These are phyloP conservation scores for Phytophthora fragariaefolia DNA, from an alignment of 352 stramenopile genomes.

Conservation along the genomic window DNA sequence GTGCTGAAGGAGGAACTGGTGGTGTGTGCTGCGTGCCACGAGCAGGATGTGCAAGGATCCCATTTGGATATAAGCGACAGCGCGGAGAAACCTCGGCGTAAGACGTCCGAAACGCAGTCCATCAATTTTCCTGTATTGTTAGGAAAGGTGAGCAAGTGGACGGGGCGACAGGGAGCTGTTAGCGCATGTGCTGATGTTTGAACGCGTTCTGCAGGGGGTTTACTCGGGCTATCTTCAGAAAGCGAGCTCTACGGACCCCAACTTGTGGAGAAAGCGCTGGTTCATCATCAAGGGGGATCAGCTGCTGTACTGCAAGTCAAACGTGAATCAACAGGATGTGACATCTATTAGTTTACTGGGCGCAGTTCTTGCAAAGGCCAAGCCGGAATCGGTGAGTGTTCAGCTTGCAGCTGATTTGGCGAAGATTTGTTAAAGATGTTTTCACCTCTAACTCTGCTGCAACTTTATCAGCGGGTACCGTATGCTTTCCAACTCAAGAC, in stretches of 20 bases:
- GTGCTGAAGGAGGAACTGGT: slow-evolving; percentile 10
- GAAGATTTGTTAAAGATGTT: neutral
- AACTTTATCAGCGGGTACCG: slow-evolving; percentile 53
- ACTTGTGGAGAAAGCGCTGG: slow-evolving; percentile 85
- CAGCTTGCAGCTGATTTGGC: neutral
- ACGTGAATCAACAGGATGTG: slow-evolving; percentile 83
- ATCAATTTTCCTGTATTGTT: slow-evolving; percentile 76
- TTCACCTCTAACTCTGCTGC: slow-evolving; percentile 6
- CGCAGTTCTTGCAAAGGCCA: slow-evolving; percentile 74
- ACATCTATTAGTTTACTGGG: slow-evolving; percentile 83
- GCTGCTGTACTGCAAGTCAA: slow-evolving; percentile 86
- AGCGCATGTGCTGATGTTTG: neutral
- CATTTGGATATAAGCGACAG: slow-evolving; percentile 74
- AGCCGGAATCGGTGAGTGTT: slow-evolving; percentile 70
- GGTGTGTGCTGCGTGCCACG: neutral
- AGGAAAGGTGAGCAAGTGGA: slow-evolving; percentile 54
- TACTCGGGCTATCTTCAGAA: slow-evolving; percentile 86
- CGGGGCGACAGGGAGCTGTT: neutral
- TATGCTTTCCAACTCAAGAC: slow-evolving; percentile 86
- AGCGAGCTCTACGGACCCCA: slow-evolving; percentile 76
- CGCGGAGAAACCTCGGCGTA: slow-evolving; percentile 24
- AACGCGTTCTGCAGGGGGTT: slow-evolving; percentile 48
- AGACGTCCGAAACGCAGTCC: slow-evolving; percentile 49
- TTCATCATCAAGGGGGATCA: slow-evolving; percentile 90
- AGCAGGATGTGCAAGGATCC: slow-evolving; percentile 71